These are phyloP conservation scores for Dillenia turbinata DNA, from an alignment of 164 flowering plant species.

Conservation along the genomic window DNA sequence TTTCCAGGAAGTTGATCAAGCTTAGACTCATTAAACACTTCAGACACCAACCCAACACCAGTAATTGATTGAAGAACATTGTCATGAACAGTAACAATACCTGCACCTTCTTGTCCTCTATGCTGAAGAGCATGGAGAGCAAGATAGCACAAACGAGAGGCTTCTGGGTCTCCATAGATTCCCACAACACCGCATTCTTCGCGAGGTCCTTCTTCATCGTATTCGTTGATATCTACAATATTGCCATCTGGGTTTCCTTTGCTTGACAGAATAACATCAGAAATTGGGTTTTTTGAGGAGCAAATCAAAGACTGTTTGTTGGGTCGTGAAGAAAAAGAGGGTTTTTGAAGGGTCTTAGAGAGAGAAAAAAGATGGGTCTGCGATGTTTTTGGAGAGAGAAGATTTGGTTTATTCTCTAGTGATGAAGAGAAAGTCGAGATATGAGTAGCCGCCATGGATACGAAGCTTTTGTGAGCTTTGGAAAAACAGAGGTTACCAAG, in stretches of 20 bases:
- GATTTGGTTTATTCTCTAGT: constrained; percentile 9
- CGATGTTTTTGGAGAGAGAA: constrained; percentile 8
- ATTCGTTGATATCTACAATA: background rate
- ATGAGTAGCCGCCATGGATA: constrained; percentile 25
- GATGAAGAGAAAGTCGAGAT: constrained; percentile 23
- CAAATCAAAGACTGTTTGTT: constrained; percentile 11
- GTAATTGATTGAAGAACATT: constrained; percentile 61
- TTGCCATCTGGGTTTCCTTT: background rate
- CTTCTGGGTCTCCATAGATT: constrained; percentile 88
- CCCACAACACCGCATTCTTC: constrained; percentile 98
- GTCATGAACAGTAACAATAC: constrained; percentile 64
- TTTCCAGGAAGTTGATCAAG: constrained; percentile 68
- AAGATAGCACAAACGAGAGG: constrained; percentile 75
- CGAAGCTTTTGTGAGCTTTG: background rate
- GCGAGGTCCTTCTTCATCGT: constrained; percentile 59
- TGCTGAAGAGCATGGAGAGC: constrained; percentile 95
- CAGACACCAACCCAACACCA: constrained; percentile 85
- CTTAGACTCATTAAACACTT: constrained; percentile 69
- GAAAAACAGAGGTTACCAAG: background rate
- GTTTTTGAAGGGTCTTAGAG: constrained; percentile 28
- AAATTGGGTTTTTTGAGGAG: constrained; percentile 14
- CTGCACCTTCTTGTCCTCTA: constrained; percentile 96
- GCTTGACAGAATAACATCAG: constrained; percentile 8
- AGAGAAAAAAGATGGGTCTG: constrained; percentile 2
- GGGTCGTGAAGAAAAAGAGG: constrained; percentile 17